Base-by-base conservation (phyloP, 106 monocot species). In the Phalaenopsis aphrodite region DNA sequence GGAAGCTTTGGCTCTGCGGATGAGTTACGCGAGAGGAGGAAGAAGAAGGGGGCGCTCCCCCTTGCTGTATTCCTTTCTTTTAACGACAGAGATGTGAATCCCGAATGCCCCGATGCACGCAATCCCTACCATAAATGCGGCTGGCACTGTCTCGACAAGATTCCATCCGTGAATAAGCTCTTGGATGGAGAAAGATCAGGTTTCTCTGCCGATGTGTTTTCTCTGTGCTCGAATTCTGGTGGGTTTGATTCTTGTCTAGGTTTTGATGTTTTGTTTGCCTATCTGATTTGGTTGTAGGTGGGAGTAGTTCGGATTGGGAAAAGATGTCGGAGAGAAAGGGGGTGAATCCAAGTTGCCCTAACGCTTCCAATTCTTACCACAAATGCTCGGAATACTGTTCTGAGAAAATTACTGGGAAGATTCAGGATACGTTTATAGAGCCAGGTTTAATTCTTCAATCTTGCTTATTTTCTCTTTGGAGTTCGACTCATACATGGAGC, bases 101-200 rank as follows among this genome's bases (percentile, higher is more conserved):
- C 76, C 49, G 49, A 76, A 47, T 76, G 76, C 14, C 76, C 76
- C 30, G 52, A 76, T 48, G 76, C 76, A 2, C 30, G 42, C 49
- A 76, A 76, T 6, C 76, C 76, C 24, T 76, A 48, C 8, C 76
- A 76, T 30, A 76, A 76, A 30, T 76, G 76, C 76, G 47, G 76
- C 49, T 15, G 76, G 76, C 10, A 52, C 47, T 76, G 76, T 49
- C 76, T 76, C 76, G 48, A 76, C 12, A 76, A 49, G 52, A 76
- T 76, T 23, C 76, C 76, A 5, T 49, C 12, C 49, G 42, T 1
- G 43, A 49, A 48, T 49, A 76, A 24, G 30, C 76, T 49, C 21
- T 76, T 76, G 76, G 49, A 76, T 76, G 48, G 48, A 76, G 76
- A 76, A n/a, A 76, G 49, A 76, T 49, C 76, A 42, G 76, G 76